These are phyloP conservation scores for Dichomitus squalens DNA, from an alignment of 1,284 basidiomycete species.

Conservation along the genomic window DNA sequence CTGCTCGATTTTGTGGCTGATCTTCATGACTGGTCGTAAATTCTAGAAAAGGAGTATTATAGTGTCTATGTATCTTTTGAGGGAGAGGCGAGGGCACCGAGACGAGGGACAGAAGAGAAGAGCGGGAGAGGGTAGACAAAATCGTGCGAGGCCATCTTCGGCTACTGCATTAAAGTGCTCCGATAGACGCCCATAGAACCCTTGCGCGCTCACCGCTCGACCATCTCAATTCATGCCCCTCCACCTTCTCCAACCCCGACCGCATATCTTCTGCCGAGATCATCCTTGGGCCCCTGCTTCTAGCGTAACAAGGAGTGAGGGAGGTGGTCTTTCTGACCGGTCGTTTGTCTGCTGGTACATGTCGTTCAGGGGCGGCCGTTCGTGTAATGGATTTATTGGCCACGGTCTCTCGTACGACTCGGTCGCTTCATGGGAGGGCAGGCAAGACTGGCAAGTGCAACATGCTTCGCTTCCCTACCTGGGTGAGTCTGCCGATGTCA, in stretches of 20 bases:
- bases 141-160: constrained; percentile 12
- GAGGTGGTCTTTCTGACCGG: too few relatives aligned
- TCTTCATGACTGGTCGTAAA: constrained; percentile 68
- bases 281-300: background rate
- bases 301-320: too few relatives aligned
- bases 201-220: too few relatives aligned
- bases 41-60: constrained; percentile 18
- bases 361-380: too few relatives aligned
- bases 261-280: background rate
- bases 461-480: background rate
- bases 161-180: constrained; percentile 2
- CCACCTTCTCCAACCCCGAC: background rate
- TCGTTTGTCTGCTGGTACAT: too few relatives aligned
- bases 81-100: constrained; percentile 9
- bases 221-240: background rate
- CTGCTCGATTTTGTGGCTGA: constrained; percentile 87
- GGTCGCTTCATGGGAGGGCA: background rate
- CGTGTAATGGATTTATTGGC: constrained; percentile 1
- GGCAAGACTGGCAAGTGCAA: background rate
- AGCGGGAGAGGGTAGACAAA: constrained; percentile 7
- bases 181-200: constrained; percentile 19
- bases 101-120: constrained; percentile 18
- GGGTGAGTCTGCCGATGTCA: background rate
- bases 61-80: constrained; percentile 17
- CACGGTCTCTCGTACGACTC: background rate